Evolutionary conservation across 2,329 filamentous ascomycete genomes (phyloP), one percentile per base, ranked within the genome.

Genomic region (Ascochyta pisi): DNA sequence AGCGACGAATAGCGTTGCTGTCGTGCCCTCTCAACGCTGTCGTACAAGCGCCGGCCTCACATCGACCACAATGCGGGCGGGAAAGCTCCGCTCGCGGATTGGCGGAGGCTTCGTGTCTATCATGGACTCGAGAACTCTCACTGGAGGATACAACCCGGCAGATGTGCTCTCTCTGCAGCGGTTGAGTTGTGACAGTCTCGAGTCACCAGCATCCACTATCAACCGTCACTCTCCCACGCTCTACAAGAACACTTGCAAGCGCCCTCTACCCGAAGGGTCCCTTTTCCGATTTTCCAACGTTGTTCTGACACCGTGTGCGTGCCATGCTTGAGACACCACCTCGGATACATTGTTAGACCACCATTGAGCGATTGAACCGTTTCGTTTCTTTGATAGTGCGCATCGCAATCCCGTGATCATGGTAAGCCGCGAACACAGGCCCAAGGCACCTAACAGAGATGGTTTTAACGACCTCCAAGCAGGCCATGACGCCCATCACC

Each of bases 401-500:
- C 64, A 49, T 55, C 55, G 52, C 58, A 58, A 50, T 45, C 41
- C 59, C 60, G 66, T 68, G 52, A 69, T 73, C 71, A 76, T 76
- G 74, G 74, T 76, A 71, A 62, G 70, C 56, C 39, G 23, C 4
- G 46, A n/a, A 37, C 50, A 19, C 46, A 23, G 37, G 19, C 3
- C 23, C 50, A 38, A 35, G 35, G 4, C 50, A 53, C 3, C 57
- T 58, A 58, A 34, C 58, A 54, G 35, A 61, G 19, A 53, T 55
- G 27, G 26, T 50, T 39, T 68, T 75, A 37, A 74, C 62, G 16
- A 47, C 41, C 50, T 35, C 29, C 15, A 59, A 80, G 78, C 77
- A 76, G 75, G 76, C 73, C 73, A 76, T 78, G 71, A 78, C 77
- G 50, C 78, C 78, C 50, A 74, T 75, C 43, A 77, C 77, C 58